A percentile compares a stretch with the other conserved stretches of the same genome.
These are phyloP conservation scores for Ilyonectria robusta DNA, from an alignment of 2,329 filamentous ascomycete species.

Conservation along the genomic window DNA sequence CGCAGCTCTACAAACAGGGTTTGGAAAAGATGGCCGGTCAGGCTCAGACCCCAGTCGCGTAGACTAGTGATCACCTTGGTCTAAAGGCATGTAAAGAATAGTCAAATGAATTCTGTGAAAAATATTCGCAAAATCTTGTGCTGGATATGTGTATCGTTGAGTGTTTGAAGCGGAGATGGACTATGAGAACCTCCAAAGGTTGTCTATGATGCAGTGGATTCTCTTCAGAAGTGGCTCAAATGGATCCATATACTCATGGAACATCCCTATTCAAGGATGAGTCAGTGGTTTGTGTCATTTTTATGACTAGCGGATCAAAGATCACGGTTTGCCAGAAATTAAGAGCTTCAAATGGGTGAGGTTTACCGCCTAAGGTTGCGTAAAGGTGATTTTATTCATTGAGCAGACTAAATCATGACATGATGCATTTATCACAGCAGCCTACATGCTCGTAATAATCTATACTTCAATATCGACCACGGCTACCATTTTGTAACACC, in stretches of 20 bases:
- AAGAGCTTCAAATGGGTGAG: not conserved
- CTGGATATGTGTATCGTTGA: not conserved
- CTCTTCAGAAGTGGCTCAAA: too few species aligned
- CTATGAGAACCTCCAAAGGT: too few species aligned
- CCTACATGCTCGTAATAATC: not conserved
- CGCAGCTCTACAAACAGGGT: conserved; percentile 52
- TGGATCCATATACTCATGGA: too few species aligned
- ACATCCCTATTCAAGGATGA: too few species aligned
- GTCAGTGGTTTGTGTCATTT: not conserved
- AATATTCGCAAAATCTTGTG: not conserved
- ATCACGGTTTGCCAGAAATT: too few species aligned
- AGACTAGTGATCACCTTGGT: not conserved
- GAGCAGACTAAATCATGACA: not conserved
- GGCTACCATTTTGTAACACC: conserved; percentile 57
- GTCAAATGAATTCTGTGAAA: not conserved
- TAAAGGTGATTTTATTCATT: not conserved
- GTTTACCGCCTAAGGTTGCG: not conserved
- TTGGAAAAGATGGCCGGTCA: conserved; percentile 32
- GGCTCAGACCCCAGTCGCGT: conserved; percentile 21
- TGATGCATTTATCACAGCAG: too few species aligned
- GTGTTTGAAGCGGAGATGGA: too few species aligned
- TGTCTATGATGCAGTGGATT: too few species aligned
- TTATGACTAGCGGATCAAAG: not conserved
- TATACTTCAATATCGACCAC: not conserved
- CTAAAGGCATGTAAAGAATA: not conserved